Conservation (phyloP, 2,329 filamentous ascomycete genomes). For the Conoideocrella luteorostrata region DNA sequence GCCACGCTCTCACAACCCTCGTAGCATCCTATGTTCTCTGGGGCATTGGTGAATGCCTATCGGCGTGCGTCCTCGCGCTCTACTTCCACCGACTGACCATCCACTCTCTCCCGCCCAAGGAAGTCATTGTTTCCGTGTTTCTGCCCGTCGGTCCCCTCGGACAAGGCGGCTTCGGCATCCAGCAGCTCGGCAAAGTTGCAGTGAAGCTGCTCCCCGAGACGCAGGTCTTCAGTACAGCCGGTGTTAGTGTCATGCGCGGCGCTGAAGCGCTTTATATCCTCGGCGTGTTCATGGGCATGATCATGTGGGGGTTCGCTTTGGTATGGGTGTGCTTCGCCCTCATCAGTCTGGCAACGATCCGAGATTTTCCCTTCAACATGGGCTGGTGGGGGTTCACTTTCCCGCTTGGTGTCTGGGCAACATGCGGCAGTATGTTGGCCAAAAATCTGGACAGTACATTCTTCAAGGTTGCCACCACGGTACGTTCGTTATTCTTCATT, state of each 20-base stretch:
- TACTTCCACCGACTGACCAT: constrained; percentile 65
- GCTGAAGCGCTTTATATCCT: constrained; percentile 49
- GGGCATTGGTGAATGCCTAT: constrained; percentile 55
- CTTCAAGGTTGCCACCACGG: constrained; percentile 34
- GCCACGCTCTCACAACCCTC: constrained; percentile 54
- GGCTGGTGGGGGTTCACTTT: constrained; percentile 45
- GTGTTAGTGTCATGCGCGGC: constrained; percentile 19
- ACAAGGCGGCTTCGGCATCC: constrained; percentile 55
- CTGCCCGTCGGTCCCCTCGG: constrained; percentile 61
- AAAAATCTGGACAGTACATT: constrained; percentile 35
- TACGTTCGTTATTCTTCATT: no score
- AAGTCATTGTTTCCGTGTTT: constrained; percentile 62
- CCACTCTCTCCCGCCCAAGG: constrained; percentile 58
- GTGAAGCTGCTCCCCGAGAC: constrained; percentile 32
- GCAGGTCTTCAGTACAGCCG: constrained; percentile 38
- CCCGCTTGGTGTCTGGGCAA: constrained; percentile 38
- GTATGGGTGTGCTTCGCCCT: constrained; percentile 38
- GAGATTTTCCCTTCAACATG: constrained; percentile 38
- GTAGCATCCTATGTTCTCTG: constrained; percentile 62
- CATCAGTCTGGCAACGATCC: constrained; percentile 32
- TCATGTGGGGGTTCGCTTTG: constrained; percentile 40
- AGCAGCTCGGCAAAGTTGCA: constrained; percentile 45
- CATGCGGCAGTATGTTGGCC: constrained; percentile 33
- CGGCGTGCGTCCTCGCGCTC: constrained; percentile 56
- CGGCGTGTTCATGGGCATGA: constrained; percentile 40